phyloP scores from a whole-genome alignment of 495 filamentous ascomycete genomes.

The Aspergillus carlsbadensis region DNA sequence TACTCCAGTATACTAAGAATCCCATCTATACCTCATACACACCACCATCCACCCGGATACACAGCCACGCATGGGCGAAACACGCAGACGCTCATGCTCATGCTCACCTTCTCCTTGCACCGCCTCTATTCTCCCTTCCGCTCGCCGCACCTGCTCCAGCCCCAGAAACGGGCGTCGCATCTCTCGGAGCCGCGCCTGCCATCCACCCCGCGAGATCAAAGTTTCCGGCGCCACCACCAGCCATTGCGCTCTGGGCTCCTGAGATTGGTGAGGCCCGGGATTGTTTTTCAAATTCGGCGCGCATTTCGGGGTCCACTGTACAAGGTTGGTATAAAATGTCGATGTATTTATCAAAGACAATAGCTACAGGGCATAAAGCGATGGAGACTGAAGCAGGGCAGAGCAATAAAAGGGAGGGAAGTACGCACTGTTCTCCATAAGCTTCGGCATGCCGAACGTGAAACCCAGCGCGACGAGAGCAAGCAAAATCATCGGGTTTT shows the following conservation, averaged over 20 bases:
- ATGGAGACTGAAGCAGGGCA: not conserved
- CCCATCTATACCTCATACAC: not conserved
- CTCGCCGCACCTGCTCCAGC: slow-evolving; percentile 27
- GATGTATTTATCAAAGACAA: no score
- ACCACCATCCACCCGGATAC: not conserved
- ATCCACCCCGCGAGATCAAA: slow-evolving; percentile 89
- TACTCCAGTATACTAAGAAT: not conserved
- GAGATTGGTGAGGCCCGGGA: slow-evolving; percentile 72
- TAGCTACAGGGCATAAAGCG: not conserved
- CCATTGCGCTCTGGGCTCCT: slow-evolving; percentile 37
- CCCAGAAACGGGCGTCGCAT: slow-evolving; percentile 24
- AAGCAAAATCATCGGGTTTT: slow-evolving; percentile 94
- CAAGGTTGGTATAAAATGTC: no score
- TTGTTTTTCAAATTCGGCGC: slow-evolving; percentile 86
- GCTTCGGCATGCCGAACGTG: slow-evolving; percentile 86
- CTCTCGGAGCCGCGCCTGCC: slow-evolving; percentile 48
- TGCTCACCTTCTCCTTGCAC: slow-evolving; percentile 33
- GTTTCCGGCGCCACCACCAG: slow-evolving; percentile 48
- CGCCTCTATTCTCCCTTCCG: slow-evolving; percentile 35
- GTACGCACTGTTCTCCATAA: slow-evolving; percentile 96
- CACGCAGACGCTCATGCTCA: not conserved
- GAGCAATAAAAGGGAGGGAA: slow-evolving; percentile 16
- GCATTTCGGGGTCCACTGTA: slow-evolving; percentile 91
- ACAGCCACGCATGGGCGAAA: not conserved
- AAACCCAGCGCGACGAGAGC: slow-evolving; percentile 75